phyloP scores from a whole-genome alignment of 352 stramenopile species.

The Thalassiosira delicatula region DNA sequence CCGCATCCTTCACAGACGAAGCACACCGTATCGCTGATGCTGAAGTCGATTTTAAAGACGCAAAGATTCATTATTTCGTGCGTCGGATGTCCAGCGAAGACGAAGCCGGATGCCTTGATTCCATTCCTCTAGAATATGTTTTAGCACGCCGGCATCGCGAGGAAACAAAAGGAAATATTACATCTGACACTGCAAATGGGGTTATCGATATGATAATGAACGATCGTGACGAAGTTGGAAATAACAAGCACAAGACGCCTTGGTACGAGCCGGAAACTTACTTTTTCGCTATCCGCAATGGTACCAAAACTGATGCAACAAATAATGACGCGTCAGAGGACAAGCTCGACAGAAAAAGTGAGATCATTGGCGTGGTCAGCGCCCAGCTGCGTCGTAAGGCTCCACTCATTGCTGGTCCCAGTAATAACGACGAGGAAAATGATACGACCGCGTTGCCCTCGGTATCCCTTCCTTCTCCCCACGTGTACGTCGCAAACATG shows the following conservation, averaged over 20 bases:
- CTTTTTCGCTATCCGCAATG: conserved; percentile 29
- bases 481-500: conserved; percentile 62
- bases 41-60: background rate
- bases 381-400: conserved; percentile 29
- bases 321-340: background rate
- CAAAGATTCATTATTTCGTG: conserved; percentile 25
- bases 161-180: background rate
- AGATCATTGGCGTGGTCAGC: conserved; percentile 49
- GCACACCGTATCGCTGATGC: too few species aligned
- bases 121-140: conserved; percentile 32
- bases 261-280: conserved; percentile 34
- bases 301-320: conserved; percentile 5
- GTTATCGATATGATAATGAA: conserved; percentile 38
- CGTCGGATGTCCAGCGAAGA: conserved; percentile 15
- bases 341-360: conserved; percentile 28
- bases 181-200: conserved; percentile 32
- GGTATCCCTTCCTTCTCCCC: conserved; percentile 23
- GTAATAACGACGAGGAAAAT: conserved; percentile 15
- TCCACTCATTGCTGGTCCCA: conserved; percentile 14
- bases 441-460: conserved; percentile 2
- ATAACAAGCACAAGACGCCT: conserved; percentile 15
- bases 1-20: too few species aligned
- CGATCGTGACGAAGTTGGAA: conserved; percentile 36
- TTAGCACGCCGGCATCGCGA: too few species aligned
- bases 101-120: conserved; percentile 26